A percentile compares a stretch with the other conserved stretches of the same genome.
Evolutionary conservation across 495 filamentous ascomycete species (phyloP).

Genomic region (Mytilinidion resinicola): DNA sequence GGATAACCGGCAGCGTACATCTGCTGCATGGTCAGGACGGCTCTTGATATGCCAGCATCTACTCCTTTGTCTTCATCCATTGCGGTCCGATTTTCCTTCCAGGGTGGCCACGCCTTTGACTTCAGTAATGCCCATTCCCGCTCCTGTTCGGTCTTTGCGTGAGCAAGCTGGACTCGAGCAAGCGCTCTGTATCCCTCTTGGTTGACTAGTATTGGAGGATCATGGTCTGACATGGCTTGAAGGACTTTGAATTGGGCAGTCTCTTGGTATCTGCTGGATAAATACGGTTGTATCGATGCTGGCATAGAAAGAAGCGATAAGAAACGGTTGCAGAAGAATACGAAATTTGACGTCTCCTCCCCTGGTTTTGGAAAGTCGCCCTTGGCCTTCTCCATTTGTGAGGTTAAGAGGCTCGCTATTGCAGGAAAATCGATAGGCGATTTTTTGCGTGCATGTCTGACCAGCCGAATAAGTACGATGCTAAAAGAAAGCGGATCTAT

Average conservation of each 20-base stretch:
- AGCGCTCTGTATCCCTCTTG: conserved; percentile 59
- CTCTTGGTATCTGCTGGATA: conserved; percentile 46
- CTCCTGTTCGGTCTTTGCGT: conserved; percentile 55
- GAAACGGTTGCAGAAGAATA: conserved; percentile 45
- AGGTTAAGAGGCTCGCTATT: conserved; percentile 37
- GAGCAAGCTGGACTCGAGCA: conserved; percentile 53
- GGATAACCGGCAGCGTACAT: conserved; percentile 62
- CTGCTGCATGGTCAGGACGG: conserved; percentile 49
- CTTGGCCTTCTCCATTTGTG: background rate
- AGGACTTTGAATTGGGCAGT: conserved; percentile 60
- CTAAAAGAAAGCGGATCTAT: conserved; percentile 2
- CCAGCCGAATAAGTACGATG: conserved; percentile 32
- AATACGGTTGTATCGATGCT: conserved; percentile 44
- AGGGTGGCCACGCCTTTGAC: conserved; percentile 63
- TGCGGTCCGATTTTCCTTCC: conserved; percentile 56
- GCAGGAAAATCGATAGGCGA: conserved; percentile 52
- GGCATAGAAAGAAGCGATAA: conserved; percentile 53
- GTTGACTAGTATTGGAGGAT: conserved; percentile 51
- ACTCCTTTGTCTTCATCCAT: conserved; percentile 51
- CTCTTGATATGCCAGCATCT: conserved; percentile 54
- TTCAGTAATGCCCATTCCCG: conserved; percentile 54
- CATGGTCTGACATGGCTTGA: conserved; percentile 51
- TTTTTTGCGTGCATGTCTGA: conserved; percentile 51
- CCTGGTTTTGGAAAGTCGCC: background rate
- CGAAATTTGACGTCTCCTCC: conserved; percentile 12